These are phyloP conservation scores for Hymenoscyphus repandus DNA, from an alignment of 2,329 filamentous ascomycete genomes.

Conservation along the genomic window DNA sequence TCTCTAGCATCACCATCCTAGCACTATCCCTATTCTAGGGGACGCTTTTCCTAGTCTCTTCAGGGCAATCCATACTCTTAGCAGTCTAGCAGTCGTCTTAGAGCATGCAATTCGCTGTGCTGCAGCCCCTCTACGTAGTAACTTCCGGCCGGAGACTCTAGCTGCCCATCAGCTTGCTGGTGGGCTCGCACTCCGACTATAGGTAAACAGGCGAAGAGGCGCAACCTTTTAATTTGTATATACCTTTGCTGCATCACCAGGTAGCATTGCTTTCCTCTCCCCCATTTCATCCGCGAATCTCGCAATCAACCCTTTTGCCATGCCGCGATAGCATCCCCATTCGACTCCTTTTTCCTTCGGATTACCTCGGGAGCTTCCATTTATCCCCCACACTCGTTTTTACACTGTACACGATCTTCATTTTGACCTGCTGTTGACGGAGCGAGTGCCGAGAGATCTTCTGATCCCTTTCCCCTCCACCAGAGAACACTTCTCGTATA, in stretches of 20 bases:
- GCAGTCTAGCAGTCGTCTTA: too few relatives aligned
- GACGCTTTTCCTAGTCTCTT: too few relatives aligned
- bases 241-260: conserved; percentile 4
- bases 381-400: background rate
- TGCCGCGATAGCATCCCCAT: background rate
- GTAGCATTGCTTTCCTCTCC: conserved; percentile 4
- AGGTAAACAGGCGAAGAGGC: background rate
- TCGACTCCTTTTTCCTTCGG: background rate
- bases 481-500: background rate
- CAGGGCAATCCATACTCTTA: too few relatives aligned
- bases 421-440: background rate
- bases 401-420: background rate
- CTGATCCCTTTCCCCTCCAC: background rate
- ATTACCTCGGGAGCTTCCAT: conserved; percentile 2
- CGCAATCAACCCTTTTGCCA: conserved; percentile 5
- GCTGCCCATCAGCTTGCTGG: too few relatives aligned
- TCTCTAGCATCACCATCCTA: too few relatives aligned
- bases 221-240: conserved; percentile 6
- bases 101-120: too few relatives aligned
- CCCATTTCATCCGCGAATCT: conserved; percentile 1
- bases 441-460: background rate
- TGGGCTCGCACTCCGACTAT: too few relatives aligned
- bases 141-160: too few relatives aligned
- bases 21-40: too few relatives aligned
- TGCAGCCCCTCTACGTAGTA: too few relatives aligned